Percentiles rank a stretch among this genome's conserved stretches.
These are phyloP conservation scores for Aspergillus taichungensis DNA, from an alignment of 495 filamentous ascomycete species.

Conservation along the genomic window DNA sequence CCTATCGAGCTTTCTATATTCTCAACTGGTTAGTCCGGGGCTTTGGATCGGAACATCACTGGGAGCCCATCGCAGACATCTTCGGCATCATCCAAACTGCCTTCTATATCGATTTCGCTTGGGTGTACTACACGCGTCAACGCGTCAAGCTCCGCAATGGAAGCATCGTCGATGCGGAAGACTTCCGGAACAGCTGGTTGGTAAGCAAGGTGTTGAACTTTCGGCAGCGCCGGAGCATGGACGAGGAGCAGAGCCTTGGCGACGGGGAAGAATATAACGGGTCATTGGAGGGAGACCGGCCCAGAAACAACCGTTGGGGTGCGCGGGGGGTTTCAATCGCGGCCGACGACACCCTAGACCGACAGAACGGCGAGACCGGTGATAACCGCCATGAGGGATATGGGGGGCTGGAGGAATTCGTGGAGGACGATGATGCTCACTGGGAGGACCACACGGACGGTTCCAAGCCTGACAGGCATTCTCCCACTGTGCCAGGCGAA, in stretches of 20 bases:
- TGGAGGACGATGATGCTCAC: slow-evolving; percentile 18
- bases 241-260: slow-evolving; percentile 32
- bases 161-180: slow-evolving; percentile 87
- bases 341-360: slow-evolving; percentile 65
- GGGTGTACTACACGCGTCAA: slow-evolving; percentile 92
- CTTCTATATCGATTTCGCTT: slow-evolving; percentile 89
- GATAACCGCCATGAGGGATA: slow-evolving; percentile 3
- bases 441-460: slow-evolving; percentile 2
- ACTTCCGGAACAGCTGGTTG: slow-evolving; percentile 75
- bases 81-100: slow-evolving; percentile 88
- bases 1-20: slow-evolving; percentile 85
- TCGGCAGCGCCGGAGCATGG: slow-evolving; percentile 20
- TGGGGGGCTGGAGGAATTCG: slow-evolving; percentile 16
- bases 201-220: slow-evolving; percentile 39
- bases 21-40: slow-evolving; percentile 80
- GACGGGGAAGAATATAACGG: slow-evolving; percentile 25
- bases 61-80: slow-evolving; percentile 64
- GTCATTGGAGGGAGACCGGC: slow-evolving; percentile 11
- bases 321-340: slow-evolving; percentile 68
- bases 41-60: slow-evolving; percentile 45
- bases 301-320: slow-evolving; percentile 56
- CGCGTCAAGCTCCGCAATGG: slow-evolving; percentile 88
- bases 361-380: slow-evolving; percentile 30
- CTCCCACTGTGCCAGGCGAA: neutral
- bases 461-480: neutral